Percentiles rank a stretch among this genome's conserved stretches.
These are phyloP conservation scores for Penicillium argentinense DNA, from an alignment of 495 filamentous ascomycete genomes.

Conservation along the genomic window DNA sequence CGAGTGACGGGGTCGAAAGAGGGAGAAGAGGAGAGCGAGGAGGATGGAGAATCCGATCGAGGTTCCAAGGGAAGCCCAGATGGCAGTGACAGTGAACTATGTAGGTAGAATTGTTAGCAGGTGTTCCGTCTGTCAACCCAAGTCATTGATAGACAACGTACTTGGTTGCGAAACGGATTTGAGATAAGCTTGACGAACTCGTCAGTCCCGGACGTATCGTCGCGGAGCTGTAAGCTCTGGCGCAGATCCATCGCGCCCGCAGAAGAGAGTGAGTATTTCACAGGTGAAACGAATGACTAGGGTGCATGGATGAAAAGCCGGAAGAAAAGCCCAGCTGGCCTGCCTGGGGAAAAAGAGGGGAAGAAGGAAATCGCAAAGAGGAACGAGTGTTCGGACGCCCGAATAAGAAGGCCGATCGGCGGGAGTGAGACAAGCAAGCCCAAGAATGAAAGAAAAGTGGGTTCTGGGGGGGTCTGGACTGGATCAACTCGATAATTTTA, in stretches of 20 bases:
- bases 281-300: conserved; percentile 12
- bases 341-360: conserved; percentile 10
- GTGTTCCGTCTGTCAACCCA: not conserved
- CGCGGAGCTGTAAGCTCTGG: conserved; percentile 22
- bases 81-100: conserved; percentile 60
- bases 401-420: conserved; percentile 19
- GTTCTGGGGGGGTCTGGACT: conserved; percentile 12
- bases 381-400: conserved; percentile 11
- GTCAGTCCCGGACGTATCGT: conserved; percentile 23
- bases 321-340: conserved; percentile 10
- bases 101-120: conserved; percentile 5
- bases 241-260: conserved; percentile 32
- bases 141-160: conserved; percentile 21
- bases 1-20: conserved; percentile 85
- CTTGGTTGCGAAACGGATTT: conserved; percentile 47
- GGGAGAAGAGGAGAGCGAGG: conserved; percentile 78
- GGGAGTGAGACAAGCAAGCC: conserved; percentile 19
- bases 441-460: conserved; percentile 22
- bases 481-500: conserved; percentile 12
- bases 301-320: conserved; percentile 16
- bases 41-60: conserved; percentile 72
- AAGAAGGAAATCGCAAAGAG: conserved; percentile 6
- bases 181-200: conserved; percentile 48
- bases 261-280: not conserved
- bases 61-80: conserved; percentile 78